Percentiles rank a stretch among this genome's conserved stretches.
These are phyloP conservation scores for Gnomoniopsis sp. DNA, from an alignment of 2,329 filamentous ascomycete species.

Conservation along the genomic window DNA sequence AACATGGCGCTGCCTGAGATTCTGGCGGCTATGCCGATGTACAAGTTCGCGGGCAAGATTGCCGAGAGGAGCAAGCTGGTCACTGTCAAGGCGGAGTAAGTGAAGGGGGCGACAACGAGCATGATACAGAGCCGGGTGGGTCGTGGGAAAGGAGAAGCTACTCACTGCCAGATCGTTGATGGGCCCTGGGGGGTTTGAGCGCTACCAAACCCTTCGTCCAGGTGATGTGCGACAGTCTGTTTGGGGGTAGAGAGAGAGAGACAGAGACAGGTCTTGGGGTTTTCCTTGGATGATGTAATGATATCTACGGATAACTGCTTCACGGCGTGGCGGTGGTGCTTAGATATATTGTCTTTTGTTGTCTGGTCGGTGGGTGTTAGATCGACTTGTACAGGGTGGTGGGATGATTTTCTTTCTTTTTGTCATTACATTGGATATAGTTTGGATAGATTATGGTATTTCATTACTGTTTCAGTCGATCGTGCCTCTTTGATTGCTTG, in stretches of 20 bases:
- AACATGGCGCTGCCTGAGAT: slow-evolving; percentile 13
- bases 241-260: background rate
- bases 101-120: background rate
- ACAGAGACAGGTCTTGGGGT: background rate
- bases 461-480: too few relatives aligned
- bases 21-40: slow-evolving; percentile 13
- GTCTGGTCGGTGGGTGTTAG: background rate
- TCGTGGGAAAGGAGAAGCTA: background rate
- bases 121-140: background rate
- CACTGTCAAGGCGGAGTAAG: slow-evolving; percentile 8
- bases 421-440: too few relatives aligned
- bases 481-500: too few relatives aligned
- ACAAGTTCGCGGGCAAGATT: slow-evolving; percentile 13
- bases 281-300: slow-evolving; percentile 3
- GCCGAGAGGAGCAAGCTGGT: slow-evolving; percentile 15
- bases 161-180: background rate
- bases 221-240: background rate
- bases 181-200: slow-evolving; percentile 9
- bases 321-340: slow-evolving; percentile 3
- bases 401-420: too few relatives aligned
- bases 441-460: too few relatives aligned
- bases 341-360: slow-evolving; percentile 10
- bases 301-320: slow-evolving; percentile 3
- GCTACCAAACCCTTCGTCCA: slow-evolving; percentile 11
- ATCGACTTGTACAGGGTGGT: background rate